Conservation (phyloP, 2,329 filamentous ascomycete genomes). For the Botrytis byssoidea region DNA sequence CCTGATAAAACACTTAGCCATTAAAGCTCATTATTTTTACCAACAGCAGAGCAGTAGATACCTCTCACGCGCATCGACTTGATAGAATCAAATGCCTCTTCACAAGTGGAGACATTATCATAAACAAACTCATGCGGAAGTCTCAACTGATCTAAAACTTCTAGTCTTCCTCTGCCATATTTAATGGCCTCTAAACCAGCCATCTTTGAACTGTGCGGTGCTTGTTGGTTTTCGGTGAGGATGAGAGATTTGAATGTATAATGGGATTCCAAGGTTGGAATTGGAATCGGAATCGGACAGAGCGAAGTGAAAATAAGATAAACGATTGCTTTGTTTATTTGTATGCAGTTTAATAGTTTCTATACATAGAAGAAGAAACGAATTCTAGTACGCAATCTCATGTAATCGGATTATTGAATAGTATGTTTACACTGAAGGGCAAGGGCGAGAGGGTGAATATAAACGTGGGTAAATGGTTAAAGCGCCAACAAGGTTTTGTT, state of each 20-base stretch:
- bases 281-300: not conserved
- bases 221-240: not conserved
- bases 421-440: not conserved
- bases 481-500: not conserved
- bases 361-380: not conserved
- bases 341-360: not conserved
- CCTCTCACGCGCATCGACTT: conserved; percentile 74
- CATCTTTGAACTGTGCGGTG: conserved; percentile 24
- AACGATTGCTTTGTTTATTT: not conserved
- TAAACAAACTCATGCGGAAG: conserved; percentile 80
- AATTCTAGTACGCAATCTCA: not conserved
- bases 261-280: not conserved
- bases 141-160: conserved; percentile 80
- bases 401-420: not conserved
- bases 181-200: conserved; percentile 70
- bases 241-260: not conserved
- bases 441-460: not conserved
- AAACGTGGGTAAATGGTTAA: not conserved
- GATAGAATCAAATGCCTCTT: conserved; percentile 81
- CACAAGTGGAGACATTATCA: conserved; percentile 65
- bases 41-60: conserved; percentile 26
- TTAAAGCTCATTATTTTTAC: not conserved
- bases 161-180: conserved; percentile 68
- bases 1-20: conserved; percentile 44
- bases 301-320: not conserved